Base-by-base conservation (phyloP, 768 basidiomycete species). In the Mycena amicta region DNA sequence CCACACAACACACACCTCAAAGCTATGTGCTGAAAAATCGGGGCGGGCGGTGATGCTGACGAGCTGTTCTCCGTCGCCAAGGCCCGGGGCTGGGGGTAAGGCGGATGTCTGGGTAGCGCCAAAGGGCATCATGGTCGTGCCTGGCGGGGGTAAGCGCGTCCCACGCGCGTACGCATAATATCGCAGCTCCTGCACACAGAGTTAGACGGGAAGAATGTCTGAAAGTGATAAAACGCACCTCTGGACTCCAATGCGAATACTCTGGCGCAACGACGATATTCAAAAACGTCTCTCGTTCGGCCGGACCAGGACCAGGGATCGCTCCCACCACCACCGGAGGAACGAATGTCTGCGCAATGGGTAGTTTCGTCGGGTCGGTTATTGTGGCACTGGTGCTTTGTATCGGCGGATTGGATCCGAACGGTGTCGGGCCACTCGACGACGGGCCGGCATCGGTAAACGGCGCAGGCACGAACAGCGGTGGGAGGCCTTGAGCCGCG, bases 11-110 rank as follows among this genome's bases (percentile, higher is more conserved):
- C 59, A 41, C 57, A 79, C 77, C 75, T 79, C 77, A 61, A 78
- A 72, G 39, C 77, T 77, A 57, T 77, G 77, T 39, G 71, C 72
- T 11, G 73, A 70, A 51, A 68, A 78, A 51, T 70, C 70, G 4
- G 64, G 69, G 4, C 71, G 66, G 2, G 73, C 63, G 30, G 66
- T 67, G 49, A 79, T 71, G 50, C 54, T 68, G 70, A 69, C 64
- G 43, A 74, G 43, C 11, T 63, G 63, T 4, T 76, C 74, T 1
- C 52, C 69, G 59, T 2, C 60, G 15, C n/a, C n/a, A n/a, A n/a
- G n/a, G n/a, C n/a, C n/a, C n/a, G 20, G 65, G 59, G 0, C 66
- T 40, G 5, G 67, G 25, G 67, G 8, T 3, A 55, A 52, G 11
- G 55, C 0, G n/a, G 45, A 22, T 13, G 54, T 20, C 26, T 23